A percentile compares a stretch with the other conserved stretches of the same genome.
phyloP scores from a whole-genome alignment of 2,329 filamentous ascomycete species.

The Didymella segeticola region DNA sequence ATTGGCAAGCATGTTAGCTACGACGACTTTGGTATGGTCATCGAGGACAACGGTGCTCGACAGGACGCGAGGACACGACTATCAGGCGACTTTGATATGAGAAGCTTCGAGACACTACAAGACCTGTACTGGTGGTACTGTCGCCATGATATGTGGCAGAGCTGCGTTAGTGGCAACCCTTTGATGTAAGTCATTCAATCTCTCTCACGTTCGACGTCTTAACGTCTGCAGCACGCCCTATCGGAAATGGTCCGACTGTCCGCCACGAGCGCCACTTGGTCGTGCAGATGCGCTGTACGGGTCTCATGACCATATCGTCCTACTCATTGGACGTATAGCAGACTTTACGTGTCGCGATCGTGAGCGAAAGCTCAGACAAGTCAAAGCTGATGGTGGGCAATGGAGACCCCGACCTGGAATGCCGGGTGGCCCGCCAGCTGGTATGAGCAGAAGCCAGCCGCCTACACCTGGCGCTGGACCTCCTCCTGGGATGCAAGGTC shows the following conservation, averaged over 20 bases:
- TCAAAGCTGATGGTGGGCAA: constrained; percentile 64
- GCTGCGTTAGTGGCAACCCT: constrained; percentile 82
- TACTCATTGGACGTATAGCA: constrained; percentile 79
- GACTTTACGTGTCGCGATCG: constrained; percentile 81
- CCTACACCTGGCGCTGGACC: constrained; percentile 31
- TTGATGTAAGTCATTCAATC: constrained; percentile 71
- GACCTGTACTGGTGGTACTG: constrained; percentile 97
- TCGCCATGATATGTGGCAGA: constrained; percentile 93
- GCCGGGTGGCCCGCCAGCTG: constrained; percentile 47
- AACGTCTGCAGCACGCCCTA: constrained; percentile 72
- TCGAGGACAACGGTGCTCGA: constrained; percentile 42
- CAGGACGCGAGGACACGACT: constrained; percentile 47
- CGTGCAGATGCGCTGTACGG: constrained; percentile 82
- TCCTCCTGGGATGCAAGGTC: constrained; percentile 35
- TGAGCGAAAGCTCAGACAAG: constrained; percentile 74
- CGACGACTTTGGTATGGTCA: constrained; percentile 62
- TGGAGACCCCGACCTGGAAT: constrained; percentile 63
- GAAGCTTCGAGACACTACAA: constrained; percentile 78
- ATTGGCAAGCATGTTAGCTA: constrained; percentile 65
- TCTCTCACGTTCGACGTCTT: constrained; percentile 26
- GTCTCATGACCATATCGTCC: constrained; percentile 84
- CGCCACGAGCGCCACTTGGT: constrained; percentile 81
- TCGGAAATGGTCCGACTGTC: constrained; percentile 82
- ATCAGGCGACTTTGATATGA: constrained; percentile 64
- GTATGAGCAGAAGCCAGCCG: constrained; percentile 24